Percentiles rank a stretch among this genome's conserved stretches.
Conservation (phyloP, 2,329 filamentous ascomycete genomes). For the Xylariaceae sp. region DNA sequence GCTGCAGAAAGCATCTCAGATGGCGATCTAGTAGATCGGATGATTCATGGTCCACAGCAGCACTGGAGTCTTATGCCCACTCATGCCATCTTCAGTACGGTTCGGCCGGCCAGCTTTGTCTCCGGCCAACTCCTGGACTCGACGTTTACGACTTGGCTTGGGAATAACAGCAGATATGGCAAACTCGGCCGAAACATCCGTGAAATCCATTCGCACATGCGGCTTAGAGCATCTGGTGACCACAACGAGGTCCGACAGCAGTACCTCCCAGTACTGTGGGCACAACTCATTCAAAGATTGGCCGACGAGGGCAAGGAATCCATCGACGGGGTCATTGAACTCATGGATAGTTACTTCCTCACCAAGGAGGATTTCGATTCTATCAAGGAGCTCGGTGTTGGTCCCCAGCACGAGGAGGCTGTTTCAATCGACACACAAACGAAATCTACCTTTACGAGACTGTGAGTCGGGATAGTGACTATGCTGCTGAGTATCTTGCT, state of each 20-base stretch:
- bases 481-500: slow-evolving; percentile 6
- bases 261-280: slow-evolving; percentile 86
- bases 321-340: slow-evolving; percentile 75
- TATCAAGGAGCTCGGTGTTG: slow-evolving; percentile 85
- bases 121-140: slow-evolving; percentile 71
- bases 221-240: slow-evolving; percentile 81
- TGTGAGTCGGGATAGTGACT: slow-evolving; percentile 50
- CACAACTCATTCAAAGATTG: slow-evolving; percentile 67
- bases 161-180: slow-evolving; percentile 84
- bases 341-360: slow-evolving; percentile 96
- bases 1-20: slow-evolving; percentile 96
- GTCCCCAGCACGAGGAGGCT: slow-evolving; percentile 68
- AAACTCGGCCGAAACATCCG: slow-evolving; percentile 76
- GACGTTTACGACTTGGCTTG: slow-evolving; percentile 85
- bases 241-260: slow-evolving; percentile 91
- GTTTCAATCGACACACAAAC: slow-evolving; percentile 78
- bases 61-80: slow-evolving; percentile 98
- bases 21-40: slow-evolving; percentile 88
- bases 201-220: slow-evolving; percentile 96
- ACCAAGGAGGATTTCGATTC: slow-evolving; percentile 93
- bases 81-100: slow-evolving; percentile 92
- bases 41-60: slow-evolving; percentile 98
- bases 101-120: slow-evolving; percentile 81
- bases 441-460: slow-evolving; percentile 82
- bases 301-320: slow-evolving; percentile 74